Conservation (phyloP, 345 rosid genomes). For the Corymbia maculata region DNA sequence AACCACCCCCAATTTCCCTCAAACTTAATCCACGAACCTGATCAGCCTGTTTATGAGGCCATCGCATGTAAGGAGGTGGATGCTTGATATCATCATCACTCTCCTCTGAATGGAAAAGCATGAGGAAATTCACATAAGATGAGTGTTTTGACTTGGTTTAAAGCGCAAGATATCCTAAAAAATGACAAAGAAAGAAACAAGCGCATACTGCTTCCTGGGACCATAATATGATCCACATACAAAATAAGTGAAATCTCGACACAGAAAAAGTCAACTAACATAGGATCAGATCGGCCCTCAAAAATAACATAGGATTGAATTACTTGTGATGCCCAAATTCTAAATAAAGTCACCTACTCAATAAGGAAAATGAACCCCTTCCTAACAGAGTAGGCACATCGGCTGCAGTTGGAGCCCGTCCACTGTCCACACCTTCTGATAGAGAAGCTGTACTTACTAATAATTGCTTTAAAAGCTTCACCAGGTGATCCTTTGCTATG, state of each 20-base stretch:
- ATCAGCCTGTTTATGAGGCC: conserved; percentile 95
- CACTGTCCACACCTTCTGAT: conserved; percentile 32
- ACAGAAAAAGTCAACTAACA: not conserved
- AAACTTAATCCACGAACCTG: conserved; percentile 83
- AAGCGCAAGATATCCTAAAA: not conserved
- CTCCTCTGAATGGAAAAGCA: conserved; percentile 5
- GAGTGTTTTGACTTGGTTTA: not conserved
- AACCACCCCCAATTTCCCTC: conserved; percentile 99
- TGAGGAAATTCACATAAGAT: not conserved
- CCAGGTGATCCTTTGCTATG: conserved; percentile 79
- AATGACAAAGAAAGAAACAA: not conserved
- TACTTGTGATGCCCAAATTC: conserved; percentile 4
- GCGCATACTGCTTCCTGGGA: not conserved
- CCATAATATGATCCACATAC: not conserved
- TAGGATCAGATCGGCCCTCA: not conserved
- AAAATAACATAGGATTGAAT: not conserved
- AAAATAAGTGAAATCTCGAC: not conserved
- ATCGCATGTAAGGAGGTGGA: conserved; percentile 67
- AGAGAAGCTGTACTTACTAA: conserved; percentile 45
- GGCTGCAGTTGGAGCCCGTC: conserved; percentile 56
- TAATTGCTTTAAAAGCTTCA: conserved; percentile 89
- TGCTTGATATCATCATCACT: conserved; percentile 18
- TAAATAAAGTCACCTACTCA: conserved; percentile 47
- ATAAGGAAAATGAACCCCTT: conserved; percentile 77
- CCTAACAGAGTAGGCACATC: conserved; percentile 94